phyloP scores from a whole-genome alignment of 331 rosid species.

The Prunus yedoensis region DNA sequence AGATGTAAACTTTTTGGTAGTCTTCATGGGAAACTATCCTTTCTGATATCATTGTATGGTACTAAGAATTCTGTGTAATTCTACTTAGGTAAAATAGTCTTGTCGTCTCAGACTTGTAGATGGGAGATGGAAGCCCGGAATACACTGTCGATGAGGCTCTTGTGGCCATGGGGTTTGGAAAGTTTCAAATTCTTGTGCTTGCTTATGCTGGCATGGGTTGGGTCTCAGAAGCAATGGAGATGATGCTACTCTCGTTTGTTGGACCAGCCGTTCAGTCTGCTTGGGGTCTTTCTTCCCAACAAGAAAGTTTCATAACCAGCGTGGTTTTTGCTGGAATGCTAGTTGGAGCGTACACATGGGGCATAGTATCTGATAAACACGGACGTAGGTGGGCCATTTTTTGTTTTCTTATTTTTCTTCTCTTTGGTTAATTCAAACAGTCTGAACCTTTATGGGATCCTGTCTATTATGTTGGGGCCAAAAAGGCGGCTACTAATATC shows the following conservation, averaged over 20 bases:
- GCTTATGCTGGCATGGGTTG: conserved; percentile 91
- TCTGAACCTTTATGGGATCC: neutral
- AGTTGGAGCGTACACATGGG: conserved; percentile 87
- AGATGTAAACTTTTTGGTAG: neutral
- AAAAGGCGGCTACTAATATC: neutral
- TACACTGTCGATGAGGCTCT: conserved; percentile 94
- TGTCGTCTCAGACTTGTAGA: conserved; percentile 30
- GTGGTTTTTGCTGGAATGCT: conserved; percentile 89
- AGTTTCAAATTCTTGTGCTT: conserved; percentile 79
- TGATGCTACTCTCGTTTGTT: conserved; percentile 93
- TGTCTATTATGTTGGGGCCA: neutral
- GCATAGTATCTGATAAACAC: conserved; percentile 79
- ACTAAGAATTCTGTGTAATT: neutral
- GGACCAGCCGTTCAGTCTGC: conserved; percentile 91
- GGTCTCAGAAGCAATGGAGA: conserved; percentile 98
- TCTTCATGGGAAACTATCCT: neutral
- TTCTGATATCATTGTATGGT: neutral
- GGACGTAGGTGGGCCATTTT: conserved; percentile 63
- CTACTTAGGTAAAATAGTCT: conserved; percentile 2
- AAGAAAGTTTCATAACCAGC: conserved; percentile 74
- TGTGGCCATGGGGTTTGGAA: conserved; percentile 72
- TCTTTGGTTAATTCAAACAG: neutral
- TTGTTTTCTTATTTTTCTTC: neutral
- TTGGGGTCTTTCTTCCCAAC: conserved; percentile 74
- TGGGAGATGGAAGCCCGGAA: conserved; percentile 36